Base-by-base conservation (phyloP, 768 basidiomycete species). In the Amanita inopinata region DNA sequence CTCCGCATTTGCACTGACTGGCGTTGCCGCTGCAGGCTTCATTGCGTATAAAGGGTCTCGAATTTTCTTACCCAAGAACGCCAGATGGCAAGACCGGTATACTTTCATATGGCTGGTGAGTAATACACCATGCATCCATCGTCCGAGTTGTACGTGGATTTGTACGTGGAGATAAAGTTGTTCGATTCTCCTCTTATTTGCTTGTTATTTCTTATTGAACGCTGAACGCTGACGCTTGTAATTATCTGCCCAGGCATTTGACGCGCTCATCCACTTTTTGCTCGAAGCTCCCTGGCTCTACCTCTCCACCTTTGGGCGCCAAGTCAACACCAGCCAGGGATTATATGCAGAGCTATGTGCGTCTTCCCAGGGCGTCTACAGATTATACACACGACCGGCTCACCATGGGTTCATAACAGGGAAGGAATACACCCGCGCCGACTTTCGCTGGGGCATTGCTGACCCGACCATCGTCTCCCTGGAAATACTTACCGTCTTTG, bases 251-350 rank as follows among this genome's bases (percentile, higher is more conserved):
- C 50, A 85, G 84, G 72, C 81, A 15, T 89, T 89, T 51, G 85
- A 89, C 56, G 84, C 76, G 3, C 65, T 85, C 56, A 84, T 84
- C 46, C 87, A 89, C 56, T 83, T 86, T 57, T 66, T 67, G 0
- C 77, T 85, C 45, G 87, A 90, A 55, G 87, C 83, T 6, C 78
- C 85, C 3, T 90, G 85, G 66, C 67, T 90, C 24, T 87, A 78
- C 60, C 66, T 82, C 35, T 87, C 85, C 2, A 70, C 71, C 38
- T 85, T 88, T 49, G 86, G 85, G 24, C 66, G 78, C 32, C 70
- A 77, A 45, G 83, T 87, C 6, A 79, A 79, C 53, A 74, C 78
- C 12, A 80, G 80, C 51, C 55, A 66, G 2, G 83, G 87, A 0
- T 68, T 71, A 14, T 71, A 88, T 46, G 86, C 85, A 17, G 72